These are phyloP conservation scores for Parathielavia hyrcaniae DNA, from an alignment of 495 filamentous ascomycete genomes.

Conservation along the genomic window DNA sequence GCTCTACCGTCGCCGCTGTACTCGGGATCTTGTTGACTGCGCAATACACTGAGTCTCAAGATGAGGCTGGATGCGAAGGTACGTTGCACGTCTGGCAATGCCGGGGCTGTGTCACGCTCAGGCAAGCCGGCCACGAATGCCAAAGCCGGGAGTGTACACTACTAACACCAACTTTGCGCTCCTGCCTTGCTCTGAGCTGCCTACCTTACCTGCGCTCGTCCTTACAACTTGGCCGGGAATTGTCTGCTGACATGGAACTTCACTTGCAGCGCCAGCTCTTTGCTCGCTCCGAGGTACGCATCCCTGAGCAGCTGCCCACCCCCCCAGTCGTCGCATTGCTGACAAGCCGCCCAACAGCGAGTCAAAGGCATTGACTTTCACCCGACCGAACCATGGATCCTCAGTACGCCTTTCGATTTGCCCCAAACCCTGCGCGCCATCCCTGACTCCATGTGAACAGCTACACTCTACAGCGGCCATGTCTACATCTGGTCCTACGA, in stretches of 20 bases:
- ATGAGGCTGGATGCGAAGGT: constrained; percentile 94
- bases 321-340: constrained; percentile 41
- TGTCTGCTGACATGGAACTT: constrained; percentile 23
- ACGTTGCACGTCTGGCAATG: constrained; percentile 33
- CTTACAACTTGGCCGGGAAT: not conserved
- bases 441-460: constrained; percentile 14
- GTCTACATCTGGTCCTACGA: constrained; percentile 99
- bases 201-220: too few relatives aligned
- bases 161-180: not conserved
- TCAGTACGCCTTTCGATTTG: constrained; percentile 45
- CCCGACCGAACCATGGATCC: constrained; percentile 92
- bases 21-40: not conserved
- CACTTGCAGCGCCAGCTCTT: constrained; percentile 37
- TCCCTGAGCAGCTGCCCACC: constrained; percentile 65
- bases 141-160: not conserved
- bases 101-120: constrained; percentile 11
- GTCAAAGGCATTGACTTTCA: constrained; percentile 98
- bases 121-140: constrained; percentile 20
- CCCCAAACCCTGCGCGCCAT: not conserved
- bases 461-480: constrained; percentile 91
- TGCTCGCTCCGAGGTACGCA: constrained; percentile 34
- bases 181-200: too few relatives aligned
- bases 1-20: constrained; percentile 9
- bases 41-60: constrained; percentile 34
- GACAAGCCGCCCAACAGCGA: constrained; percentile 56